Conservation (phyloP, 192 early-diverging fungal species). For the Gamsiella multidivaricata region DNA sequence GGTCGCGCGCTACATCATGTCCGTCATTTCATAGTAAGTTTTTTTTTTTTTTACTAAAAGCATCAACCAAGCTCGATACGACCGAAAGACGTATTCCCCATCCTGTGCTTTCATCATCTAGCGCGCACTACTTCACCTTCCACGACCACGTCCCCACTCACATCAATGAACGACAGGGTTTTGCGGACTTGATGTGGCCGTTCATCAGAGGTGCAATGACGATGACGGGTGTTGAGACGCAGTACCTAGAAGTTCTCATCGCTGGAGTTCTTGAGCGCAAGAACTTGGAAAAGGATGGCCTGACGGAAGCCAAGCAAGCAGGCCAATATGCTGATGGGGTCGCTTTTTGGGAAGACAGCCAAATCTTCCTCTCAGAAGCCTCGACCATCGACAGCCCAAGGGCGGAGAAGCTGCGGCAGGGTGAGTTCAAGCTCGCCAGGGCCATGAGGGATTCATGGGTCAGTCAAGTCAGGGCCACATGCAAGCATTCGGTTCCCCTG, state of each 20-base stretch:
- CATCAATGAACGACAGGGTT: conserved; percentile 14
- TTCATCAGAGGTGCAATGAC: conserved; percentile 20
- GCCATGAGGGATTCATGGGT: conserved; percentile 10
- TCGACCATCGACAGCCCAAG: conserved; percentile 5
- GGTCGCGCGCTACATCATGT: conserved; percentile 2
- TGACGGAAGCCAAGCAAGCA: conserved; percentile 5
- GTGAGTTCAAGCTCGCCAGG: conserved; percentile 18
- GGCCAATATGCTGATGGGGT: conserved; percentile 8
- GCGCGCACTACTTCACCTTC: conserved; percentile 8
- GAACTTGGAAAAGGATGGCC: conserved; percentile 6
- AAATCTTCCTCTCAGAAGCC: conserved; percentile 10
- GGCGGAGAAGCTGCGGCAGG: conserved; percentile 6
- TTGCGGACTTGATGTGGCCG: conserved; percentile 3
- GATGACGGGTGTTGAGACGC: conserved; percentile 13
- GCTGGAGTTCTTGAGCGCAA: conserved; percentile 5
- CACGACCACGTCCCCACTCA: background rate
- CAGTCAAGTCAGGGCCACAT: conserved; percentile 7
- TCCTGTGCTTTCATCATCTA: conserved; percentile 5
- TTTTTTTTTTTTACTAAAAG: background rate
- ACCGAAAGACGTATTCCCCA: background rate
- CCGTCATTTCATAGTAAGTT: conserved; percentile 9
- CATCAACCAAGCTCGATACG: background rate
- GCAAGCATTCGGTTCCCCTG: conserved; percentile 8
- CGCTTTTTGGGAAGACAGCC: conserved; percentile 5
- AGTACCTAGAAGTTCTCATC: conserved; percentile 11